Conservation (phyloP, 148 eudicot genomes). For the Talinum fruticosum region DNA sequence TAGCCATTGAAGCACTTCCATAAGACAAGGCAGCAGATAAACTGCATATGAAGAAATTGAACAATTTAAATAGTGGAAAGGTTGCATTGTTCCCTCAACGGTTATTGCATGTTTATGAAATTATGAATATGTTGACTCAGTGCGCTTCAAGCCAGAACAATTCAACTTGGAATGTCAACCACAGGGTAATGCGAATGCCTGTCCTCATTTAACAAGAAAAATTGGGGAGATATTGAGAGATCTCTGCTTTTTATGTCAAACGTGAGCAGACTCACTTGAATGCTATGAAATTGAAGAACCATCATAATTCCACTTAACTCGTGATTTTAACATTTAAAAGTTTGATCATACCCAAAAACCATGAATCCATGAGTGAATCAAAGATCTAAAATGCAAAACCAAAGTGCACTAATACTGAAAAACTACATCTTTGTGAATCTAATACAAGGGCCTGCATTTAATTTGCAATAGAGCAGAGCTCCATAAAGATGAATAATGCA, state of each 20-base stretch:
- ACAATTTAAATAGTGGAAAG: background rate
- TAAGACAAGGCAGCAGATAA: constrained; percentile 83
- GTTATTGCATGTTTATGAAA: background rate
- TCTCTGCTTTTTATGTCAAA: background rate
- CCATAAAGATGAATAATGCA: background rate
- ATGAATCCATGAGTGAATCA: background rate
- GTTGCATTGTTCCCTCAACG: background rate
- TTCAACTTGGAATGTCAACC: background rate
- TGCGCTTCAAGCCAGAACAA: background rate
- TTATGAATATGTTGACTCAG: background rate
- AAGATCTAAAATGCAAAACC: background rate
- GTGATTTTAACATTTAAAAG: background rate
- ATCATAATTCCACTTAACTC: background rate
- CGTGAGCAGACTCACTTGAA: background rate
- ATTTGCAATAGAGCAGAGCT: background rate
- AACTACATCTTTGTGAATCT: background rate
- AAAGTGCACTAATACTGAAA: background rate
- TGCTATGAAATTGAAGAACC: background rate
- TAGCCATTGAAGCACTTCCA: constrained; percentile 95
- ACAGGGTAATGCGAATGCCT: too few relatives aligned
- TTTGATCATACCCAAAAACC: background rate
- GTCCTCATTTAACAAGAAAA: background rate
- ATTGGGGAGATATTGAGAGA: background rate
- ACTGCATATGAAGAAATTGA: constrained; percentile 30
- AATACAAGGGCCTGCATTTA: background rate